phyloP scores from a whole-genome alignment of 768 basidiomycete species.

The Auricularia sp. region DNA sequence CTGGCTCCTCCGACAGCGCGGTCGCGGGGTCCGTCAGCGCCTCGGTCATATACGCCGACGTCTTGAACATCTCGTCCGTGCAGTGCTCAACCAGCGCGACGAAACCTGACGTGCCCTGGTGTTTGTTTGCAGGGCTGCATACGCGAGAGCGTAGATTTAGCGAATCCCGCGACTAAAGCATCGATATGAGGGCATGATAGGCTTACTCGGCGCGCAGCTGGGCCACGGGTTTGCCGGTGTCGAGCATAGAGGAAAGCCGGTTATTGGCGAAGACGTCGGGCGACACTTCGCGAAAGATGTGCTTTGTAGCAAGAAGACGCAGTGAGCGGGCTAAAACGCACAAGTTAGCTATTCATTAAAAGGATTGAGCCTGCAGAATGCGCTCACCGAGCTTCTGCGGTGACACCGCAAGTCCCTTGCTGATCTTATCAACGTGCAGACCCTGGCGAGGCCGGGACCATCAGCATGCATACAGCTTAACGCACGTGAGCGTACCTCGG shows the following conservation, averaged over 20 bases:
- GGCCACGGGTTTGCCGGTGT: slow-evolving; percentile 5
- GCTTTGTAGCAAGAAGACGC: slow-evolving; percentile 11
- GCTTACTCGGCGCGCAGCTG: background rate
- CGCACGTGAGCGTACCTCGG: background rate
- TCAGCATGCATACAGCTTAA: background rate
- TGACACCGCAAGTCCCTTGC: slow-evolving; percentile 20
- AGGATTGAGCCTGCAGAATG: background rate
- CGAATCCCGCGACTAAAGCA: background rate
- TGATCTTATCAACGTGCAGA: slow-evolving; percentile 28
- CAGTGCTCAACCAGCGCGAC: slow-evolving; percentile 15
- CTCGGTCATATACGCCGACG: slow-evolving; percentile 14
- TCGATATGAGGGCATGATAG: background rate
- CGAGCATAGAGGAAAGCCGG: no score
- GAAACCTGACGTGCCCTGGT: slow-evolving; percentile 13
- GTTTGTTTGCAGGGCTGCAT: slow-evolving; percentile 9
- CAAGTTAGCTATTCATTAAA: no score
- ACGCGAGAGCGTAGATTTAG: background rate
- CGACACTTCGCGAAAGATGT: no score
- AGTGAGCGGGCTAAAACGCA: slow-evolving; percentile 16
- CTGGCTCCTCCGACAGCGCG: slow-evolving; percentile 17
- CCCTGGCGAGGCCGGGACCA: background rate
- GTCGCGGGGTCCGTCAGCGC: slow-evolving; percentile 11
- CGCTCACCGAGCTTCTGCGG: slow-evolving; percentile 24
- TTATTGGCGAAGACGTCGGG: no score
- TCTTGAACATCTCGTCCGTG: slow-evolving; percentile 17